Conservation (phyloP, 148 eudicot species). For the Heliamphora exappendiculata region DNA sequence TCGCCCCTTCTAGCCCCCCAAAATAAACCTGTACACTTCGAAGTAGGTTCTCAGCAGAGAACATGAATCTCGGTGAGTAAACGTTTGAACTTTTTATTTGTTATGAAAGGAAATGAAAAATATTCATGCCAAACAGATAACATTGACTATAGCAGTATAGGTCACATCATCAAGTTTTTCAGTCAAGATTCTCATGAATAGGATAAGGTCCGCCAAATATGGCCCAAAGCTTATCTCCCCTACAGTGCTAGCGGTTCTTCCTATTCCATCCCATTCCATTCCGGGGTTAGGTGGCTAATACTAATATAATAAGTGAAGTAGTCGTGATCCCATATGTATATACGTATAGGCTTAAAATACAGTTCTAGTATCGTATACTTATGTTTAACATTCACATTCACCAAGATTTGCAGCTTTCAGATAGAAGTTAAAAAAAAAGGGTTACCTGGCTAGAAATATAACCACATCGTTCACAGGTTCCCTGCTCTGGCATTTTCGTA, state of each 20-base stretch:
- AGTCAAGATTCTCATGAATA: background rate
- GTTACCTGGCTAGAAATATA: slow-evolving; percentile 22
- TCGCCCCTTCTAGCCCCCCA: too few relatives aligned
- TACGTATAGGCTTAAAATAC: background rate
- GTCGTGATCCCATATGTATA: too few relatives aligned
- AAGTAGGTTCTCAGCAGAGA: too few relatives aligned
- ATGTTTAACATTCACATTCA: background rate
- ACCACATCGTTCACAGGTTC: slow-evolving; percentile 73
- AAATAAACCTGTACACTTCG: too few relatives aligned
- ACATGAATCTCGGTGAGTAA: too few relatives aligned
- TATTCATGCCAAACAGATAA: background rate
- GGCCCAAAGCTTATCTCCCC: too few relatives aligned
- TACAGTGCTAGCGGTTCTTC: too few relatives aligned
- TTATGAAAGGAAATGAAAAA: background rate
- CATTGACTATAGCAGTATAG: too few relatives aligned
- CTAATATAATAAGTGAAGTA: too few relatives aligned
- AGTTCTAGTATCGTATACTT: background rate
- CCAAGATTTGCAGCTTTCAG: background rate
- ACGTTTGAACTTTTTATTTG: background rate
- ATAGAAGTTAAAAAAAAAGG: slow-evolving; percentile 3
- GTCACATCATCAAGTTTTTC: too few relatives aligned
- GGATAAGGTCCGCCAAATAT: background rate
- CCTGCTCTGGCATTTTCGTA: slow-evolving; percentile 99
- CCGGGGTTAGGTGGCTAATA: too few relatives aligned
- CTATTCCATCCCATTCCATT: too few relatives aligned